Percentiles rank a stretch among this genome's conserved stretches.
phyloP scores from a whole-genome alignment of 768 basidiomycete genomes.

The Tulasnella sp. region DNA sequence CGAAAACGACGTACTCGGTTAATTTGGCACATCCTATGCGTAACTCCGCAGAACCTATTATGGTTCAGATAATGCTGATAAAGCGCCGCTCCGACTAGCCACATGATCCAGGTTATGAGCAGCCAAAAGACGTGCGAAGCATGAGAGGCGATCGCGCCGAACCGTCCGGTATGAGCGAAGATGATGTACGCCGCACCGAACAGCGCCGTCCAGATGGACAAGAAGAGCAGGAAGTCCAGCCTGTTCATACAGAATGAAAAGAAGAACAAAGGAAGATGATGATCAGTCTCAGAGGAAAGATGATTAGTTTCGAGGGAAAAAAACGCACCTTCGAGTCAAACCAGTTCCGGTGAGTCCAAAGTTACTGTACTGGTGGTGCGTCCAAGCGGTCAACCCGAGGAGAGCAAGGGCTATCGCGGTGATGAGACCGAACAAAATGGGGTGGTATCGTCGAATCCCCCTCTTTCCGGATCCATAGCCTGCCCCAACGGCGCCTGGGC shows the following conservation, averaged over 20 bases:
- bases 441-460: slow-evolving; percentile 1
- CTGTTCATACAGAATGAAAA: not conserved
- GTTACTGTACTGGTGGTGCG: not conserved
- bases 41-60: not conserved
- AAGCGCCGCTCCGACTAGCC: slow-evolving; percentile 3
- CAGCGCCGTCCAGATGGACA: not conserved
- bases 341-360: not conserved
- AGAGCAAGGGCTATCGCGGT: not conserved
- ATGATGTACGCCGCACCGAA: not conserved
- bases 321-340: not conserved
- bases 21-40: not conserved
- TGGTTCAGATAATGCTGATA: not conserved
- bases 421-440: slow-evolving; percentile 3
- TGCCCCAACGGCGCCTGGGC: not conserved
- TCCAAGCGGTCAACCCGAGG: slow-evolving; percentile 9
- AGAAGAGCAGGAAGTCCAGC: slow-evolving; percentile 12
- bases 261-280: not conserved
- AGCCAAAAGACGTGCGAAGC: slow-evolving; percentile 10
- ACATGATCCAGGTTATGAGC: not conserved
- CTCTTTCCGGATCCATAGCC: not conserved
- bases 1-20: not conserved
- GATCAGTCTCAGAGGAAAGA: not conserved
- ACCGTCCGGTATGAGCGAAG: slow-evolving; percentile 15
- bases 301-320: not conserved
- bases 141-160: not conserved